Conservation (phyloP, 1,284 basidiomycete species). For the Golubevia pallescens region DNA sequence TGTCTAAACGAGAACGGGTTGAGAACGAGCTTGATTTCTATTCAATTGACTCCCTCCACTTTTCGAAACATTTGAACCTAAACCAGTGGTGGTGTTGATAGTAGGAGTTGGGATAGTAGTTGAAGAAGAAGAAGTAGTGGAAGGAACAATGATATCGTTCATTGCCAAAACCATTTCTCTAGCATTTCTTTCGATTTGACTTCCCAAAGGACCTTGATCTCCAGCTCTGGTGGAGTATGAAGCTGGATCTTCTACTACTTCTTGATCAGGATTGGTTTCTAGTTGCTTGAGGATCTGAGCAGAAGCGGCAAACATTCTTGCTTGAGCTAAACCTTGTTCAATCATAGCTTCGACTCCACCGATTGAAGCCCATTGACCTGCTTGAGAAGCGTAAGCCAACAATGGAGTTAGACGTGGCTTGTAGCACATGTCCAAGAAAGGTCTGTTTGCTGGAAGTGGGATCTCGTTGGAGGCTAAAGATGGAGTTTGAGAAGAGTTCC, state of each 20-base stretch:
- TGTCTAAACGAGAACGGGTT: too few relatives aligned
- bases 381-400: slow-evolving; percentile 29
- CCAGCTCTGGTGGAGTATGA: slow-evolving; percentile 23
- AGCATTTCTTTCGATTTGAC: slow-evolving; percentile 23
- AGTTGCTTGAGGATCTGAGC: slow-evolving; percentile 20
- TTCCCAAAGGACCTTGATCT: slow-evolving; percentile 28
- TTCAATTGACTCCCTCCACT: too few relatives aligned
- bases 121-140: neutral
- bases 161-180: slow-evolving; percentile 20
- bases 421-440: slow-evolving; percentile 65
- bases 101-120: neutral
- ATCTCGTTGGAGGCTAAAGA: slow-evolving; percentile 6
- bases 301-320: slow-evolving; percentile 50
- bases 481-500: neutral
- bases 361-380: slow-evolving; percentile 43
- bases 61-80: too few relatives aligned
- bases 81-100: neutral
- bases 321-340: slow-evolving; percentile 64
- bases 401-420: slow-evolving; percentile 63
- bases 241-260: slow-evolving; percentile 23
- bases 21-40: too few relatives aligned
- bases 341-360: slow-evolving; percentile 64
- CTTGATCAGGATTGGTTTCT: slow-evolving; percentile 3
- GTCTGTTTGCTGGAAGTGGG: slow-evolving; percentile 33
- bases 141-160: slow-evolving; percentile 18